phyloP scores from a whole-genome alignment of 768 basidiomycete genomes.

The Cubamyces sp. region DNA sequence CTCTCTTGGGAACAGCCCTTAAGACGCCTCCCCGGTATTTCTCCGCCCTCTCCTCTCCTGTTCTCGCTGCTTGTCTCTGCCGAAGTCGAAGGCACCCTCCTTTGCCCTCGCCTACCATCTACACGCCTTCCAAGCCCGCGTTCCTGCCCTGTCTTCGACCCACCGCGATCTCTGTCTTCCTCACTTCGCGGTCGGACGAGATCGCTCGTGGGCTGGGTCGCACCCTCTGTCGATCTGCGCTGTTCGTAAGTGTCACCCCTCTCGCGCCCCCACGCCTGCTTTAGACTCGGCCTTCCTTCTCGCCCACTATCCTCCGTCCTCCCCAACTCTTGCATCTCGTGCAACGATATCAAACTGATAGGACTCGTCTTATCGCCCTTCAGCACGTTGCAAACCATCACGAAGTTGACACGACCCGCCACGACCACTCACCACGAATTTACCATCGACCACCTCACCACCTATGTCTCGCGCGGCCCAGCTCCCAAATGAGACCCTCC shows the following conservation, averaged over 20 bases:
- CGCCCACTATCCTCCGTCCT: background rate
- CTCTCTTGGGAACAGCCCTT: constrained; percentile 11
- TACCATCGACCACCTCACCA: background rate
- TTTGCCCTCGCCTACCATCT: background rate
- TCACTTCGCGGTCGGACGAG: background rate
- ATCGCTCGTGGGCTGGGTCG: background rate
- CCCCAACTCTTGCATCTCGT: background rate
- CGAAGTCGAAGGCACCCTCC: background rate
- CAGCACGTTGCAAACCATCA: background rate
- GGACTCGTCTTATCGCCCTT: background rate
- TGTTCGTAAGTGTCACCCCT: constrained; percentile 3
- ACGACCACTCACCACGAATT: constrained; percentile 2
- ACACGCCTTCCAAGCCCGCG: background rate
- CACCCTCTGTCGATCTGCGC: constrained; percentile 6
- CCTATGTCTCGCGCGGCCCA: constrained; percentile 17
- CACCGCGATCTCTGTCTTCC: too few relatives aligned
- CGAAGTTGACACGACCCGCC: constrained; percentile 1
- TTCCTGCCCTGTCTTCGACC: background rate
- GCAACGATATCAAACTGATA: background rate
- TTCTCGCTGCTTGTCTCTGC: background rate
- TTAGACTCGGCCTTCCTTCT: constrained; percentile 17
- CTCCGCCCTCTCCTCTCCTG: constrained; percentile 2
- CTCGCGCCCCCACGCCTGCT: background rate
- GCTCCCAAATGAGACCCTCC: constrained; percentile 62
- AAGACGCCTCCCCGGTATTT: constrained; percentile 16